Base-by-base conservation (phyloP, 345 rosid genomes). In the Boechera retrofracta region DNA sequence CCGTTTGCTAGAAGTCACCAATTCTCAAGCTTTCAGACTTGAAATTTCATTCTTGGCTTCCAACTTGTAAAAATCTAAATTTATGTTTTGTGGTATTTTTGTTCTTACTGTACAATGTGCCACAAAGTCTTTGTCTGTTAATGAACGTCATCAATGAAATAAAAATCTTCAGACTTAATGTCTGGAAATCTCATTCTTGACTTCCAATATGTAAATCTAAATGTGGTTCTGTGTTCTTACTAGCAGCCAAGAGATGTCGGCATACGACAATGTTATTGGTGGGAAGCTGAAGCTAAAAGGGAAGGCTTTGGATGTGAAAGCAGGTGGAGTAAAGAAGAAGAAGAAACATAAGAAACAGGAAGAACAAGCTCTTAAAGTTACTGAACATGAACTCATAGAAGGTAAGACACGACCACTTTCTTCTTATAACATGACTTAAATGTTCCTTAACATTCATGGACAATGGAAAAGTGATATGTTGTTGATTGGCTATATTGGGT, bases 211-310 rank as follows among this genome's bases (percentile, higher is more conserved):
- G 52, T 26, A 24, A 61, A 11, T 62, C 61, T 38, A 39, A 66
- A 1, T 42, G 47, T 42, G 47, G 48, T 44, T 44, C 6, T 44
- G 49, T 44, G 49, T 44, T 44, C 16, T 44, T 13, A 44, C 49
- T 4, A 44, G 7, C 49, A 44, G 49, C 16, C 16, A 44, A 44
- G 42, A 74, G 53, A 92, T 92, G 99, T 94, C 97, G 2, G 82
- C 71, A 6, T 95, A 85, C 70, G 94, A 92, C 16, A 89, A 87
- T 53, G 84, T 90, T 4, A 86, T 92, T 26, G 91, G 91, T 66
- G 97, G 98, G 72, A 92, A 92, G 85, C 80, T 95, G 72, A 92
- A 95, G 86, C 89, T 95, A 7, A 95, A 95, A 83, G 98, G 98
- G 4, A 95, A 95, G 65, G 91, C 98, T n/a, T 83, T 95, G 67